Conservation (phyloP, 2,329 filamentous ascomycete species). For the Colletotrichum gloeosporioides region DNA sequence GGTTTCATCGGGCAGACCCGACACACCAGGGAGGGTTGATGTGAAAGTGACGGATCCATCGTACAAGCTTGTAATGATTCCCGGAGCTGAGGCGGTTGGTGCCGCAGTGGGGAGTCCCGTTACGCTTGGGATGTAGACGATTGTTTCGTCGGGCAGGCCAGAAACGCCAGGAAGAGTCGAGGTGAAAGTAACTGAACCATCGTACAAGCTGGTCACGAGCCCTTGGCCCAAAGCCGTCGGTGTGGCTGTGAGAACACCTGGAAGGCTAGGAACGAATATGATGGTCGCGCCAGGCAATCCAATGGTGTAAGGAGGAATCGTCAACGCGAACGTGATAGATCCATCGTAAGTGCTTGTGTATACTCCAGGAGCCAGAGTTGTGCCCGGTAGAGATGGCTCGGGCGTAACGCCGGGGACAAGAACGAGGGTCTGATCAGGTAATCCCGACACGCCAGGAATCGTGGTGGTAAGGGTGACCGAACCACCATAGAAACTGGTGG, state of each 20-base stretch:
- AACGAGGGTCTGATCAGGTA: not conserved
- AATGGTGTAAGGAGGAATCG: not conserved
- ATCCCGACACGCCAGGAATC: not conserved
- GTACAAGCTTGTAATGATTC: not conserved
- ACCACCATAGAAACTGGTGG: not conserved
- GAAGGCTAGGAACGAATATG: not conserved
- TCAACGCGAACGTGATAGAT: not conserved
- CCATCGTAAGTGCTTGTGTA: not conserved
- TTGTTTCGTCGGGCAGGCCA: not conserved
- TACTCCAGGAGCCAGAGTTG: not conserved
- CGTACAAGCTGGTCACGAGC: conserved; percentile 10
- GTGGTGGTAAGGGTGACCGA: not conserved
- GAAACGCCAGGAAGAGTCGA: not conserved
- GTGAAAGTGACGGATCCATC: not conserved
- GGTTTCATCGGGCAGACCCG: not conserved
- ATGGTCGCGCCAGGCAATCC: not conserved
- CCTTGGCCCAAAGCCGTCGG: not conserved
- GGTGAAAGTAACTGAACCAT: conserved; percentile 1
- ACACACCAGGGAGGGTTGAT: not conserved
- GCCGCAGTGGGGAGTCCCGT: not conserved
- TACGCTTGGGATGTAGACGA: not conserved
- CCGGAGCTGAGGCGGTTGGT: not conserved
- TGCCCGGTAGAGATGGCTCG: not conserved
- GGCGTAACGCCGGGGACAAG: not conserved
- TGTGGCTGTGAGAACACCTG: not conserved